Conservation (phyloP, 164 flowering plant genomes). For the Annona squamosa region DNA sequence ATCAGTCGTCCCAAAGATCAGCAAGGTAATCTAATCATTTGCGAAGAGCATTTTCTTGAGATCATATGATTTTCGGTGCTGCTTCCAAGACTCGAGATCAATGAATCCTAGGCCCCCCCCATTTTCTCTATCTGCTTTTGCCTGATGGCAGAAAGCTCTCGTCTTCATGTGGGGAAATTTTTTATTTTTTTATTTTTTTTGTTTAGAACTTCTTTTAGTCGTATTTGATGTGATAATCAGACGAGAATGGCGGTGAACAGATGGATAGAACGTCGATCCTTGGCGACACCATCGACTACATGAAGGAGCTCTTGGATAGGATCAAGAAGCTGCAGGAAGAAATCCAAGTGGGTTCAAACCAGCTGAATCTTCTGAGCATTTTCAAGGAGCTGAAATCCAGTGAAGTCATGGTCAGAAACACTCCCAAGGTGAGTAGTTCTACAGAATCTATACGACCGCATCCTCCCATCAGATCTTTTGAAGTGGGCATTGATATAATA, state of each 20-base stretch:
- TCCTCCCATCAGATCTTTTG: no score
- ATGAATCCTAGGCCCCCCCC: no score
- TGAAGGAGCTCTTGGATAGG: constrained; percentile 74
- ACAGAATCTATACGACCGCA: no score
- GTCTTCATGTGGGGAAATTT: no score
- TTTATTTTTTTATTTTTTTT: no score
- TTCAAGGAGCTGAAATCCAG: constrained; percentile 53
- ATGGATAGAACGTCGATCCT: constrained; percentile 95
- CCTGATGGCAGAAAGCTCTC: no score
- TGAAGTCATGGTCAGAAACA: constrained; percentile 51
- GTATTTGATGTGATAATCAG: neutral
- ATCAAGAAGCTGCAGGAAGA: constrained; percentile 61
- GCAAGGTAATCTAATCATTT: constrained; percentile 49
- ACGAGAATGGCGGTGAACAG: constrained; percentile 22
- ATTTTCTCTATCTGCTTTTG: no score
- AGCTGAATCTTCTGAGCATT: constrained; percentile 31
- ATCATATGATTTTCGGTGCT: no score
- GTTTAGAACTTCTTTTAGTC: no score
- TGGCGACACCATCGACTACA: constrained; percentile 88
- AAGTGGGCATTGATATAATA: neutral
- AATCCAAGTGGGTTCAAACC: constrained; percentile 29
- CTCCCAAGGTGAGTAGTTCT: constrained; percentile 60
- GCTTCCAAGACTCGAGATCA: no score
- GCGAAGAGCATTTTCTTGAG: no score
- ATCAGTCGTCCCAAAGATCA: constrained; percentile 93